These are phyloP conservation scores for Herpetospermum pedunculosum DNA, from an alignment of 306 rosid species.

Conservation along the genomic window DNA sequence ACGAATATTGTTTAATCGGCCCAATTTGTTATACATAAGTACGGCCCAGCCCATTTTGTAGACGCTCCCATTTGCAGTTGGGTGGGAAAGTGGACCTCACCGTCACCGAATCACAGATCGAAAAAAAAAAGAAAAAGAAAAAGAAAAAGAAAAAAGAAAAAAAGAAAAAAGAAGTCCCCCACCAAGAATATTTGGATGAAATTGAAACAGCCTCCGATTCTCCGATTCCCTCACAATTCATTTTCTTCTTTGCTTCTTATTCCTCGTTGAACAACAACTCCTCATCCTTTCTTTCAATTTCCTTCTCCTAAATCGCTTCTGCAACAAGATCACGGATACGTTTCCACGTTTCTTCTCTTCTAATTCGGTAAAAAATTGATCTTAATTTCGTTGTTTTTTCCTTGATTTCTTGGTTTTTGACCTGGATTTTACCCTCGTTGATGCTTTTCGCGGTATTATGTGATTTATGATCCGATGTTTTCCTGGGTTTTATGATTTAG, in stretches of 20 bases:
- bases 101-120: background rate
- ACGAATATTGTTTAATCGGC: too few relatives aligned
- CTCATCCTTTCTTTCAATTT: background rate
- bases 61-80: background rate
- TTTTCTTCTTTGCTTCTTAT: background rate
- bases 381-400: background rate
- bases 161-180: background rate
- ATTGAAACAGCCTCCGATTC: background rate
- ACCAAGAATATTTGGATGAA: conserved; percentile 10
- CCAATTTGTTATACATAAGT: background rate
- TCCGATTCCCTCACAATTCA: conserved; percentile 5
- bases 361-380: background rate
- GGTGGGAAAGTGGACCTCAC: conserved; percentile 4
- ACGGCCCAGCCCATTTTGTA: background rate
- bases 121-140: background rate
- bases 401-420: background rate
- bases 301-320: conserved; percentile 26
- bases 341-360: background rate
- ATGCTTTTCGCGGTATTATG: background rate
- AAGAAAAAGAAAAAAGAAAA: background rate
- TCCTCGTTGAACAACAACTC: background rate
- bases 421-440: background rate
- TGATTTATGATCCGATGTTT: background rate
- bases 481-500: background rate
- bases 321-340: background rate